Percentiles rank a stretch among this genome's conserved stretches.
Conservation (phyloP, 352 stramenopile genomes). For the Phytophthora ohioensis region DNA sequence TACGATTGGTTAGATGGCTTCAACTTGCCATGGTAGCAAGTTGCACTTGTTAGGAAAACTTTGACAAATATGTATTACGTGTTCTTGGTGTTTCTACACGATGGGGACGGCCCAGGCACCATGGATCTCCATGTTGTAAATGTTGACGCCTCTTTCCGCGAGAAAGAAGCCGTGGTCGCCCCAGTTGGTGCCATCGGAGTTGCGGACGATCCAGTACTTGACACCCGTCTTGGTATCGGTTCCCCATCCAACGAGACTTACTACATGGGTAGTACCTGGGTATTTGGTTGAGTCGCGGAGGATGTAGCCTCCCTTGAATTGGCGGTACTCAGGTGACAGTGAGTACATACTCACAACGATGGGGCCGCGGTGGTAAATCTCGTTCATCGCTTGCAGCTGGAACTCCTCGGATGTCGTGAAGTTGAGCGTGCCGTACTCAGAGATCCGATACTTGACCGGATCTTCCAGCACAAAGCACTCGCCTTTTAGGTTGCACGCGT, state of each 20-base stretch:
- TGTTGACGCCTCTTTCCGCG: conserved; percentile 74
- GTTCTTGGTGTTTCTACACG: conserved; percentile 35
- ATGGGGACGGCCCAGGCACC: conserved; percentile 79
- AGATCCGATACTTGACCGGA: conserved; percentile 74
- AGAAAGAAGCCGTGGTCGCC: conserved; percentile 79
- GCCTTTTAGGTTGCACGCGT: conserved; percentile 66
- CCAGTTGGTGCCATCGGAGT: conserved; percentile 90
- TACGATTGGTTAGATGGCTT: conserved; percentile 18
- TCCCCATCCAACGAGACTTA: conserved; percentile 97
- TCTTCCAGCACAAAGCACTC: conserved; percentile 66
- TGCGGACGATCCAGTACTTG: conserved; percentile 97
- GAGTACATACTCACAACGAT: conserved; percentile 95
- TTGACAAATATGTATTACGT: not conserved
- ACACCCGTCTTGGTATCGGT: conserved; percentile 70
- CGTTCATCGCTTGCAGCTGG: conserved; percentile 90
- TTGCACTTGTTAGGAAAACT: not conserved
- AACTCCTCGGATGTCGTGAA: conserved; percentile 72
- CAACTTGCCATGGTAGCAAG: conserved; percentile 1
- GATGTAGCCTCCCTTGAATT: conserved; percentile 94
- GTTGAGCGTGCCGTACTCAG: conserved; percentile 82
- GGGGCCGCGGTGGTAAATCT: conserved; percentile 96
- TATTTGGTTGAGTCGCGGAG: conserved; percentile 88
- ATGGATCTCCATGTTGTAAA: conserved; percentile 83
- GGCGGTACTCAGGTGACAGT: conserved; percentile 67
- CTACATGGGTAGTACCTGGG: conserved; percentile 88